Percentiles rank a stretch among this genome's conserved stretches.
These are phyloP conservation scores for Plasmodium knowlesi DNA, from an alignment of 169 alveolate genomes.

Conservation along the genomic window DNA sequence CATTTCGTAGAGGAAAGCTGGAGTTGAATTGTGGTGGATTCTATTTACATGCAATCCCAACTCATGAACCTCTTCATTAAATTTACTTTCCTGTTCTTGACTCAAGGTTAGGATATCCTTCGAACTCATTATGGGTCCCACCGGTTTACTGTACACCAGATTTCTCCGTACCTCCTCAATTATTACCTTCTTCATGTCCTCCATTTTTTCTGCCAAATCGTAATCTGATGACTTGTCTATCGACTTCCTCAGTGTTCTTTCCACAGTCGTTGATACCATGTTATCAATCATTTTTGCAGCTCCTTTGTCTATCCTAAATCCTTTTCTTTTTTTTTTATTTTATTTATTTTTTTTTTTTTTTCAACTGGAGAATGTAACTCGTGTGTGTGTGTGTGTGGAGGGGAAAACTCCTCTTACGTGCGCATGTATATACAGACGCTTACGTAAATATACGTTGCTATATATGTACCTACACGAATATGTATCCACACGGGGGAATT, in stretches of 20 bases:
- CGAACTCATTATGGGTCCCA: conserved; percentile 72
- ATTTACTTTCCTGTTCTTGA: conserved; percentile 70
- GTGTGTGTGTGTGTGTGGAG: no score
- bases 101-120: conserved; percentile 64
- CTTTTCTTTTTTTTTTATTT: no score
- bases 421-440: background rate
- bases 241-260: background rate
- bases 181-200: conserved; percentile 31
- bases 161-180: conserved; percentile 64
- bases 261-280: background rate
- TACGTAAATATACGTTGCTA: background rate
- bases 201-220: conserved; percentile 50
- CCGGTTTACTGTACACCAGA: conserved; percentile 34
- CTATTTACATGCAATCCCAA: conserved; percentile 77
- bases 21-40: conserved; percentile 77
- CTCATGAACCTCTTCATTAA: conserved; percentile 49
- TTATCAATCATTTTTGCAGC: background rate
- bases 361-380: background rate
- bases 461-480: background rate
- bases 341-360: no score
- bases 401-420: background rate
- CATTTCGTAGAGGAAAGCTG: conserved; percentile 83
- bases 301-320: background rate
- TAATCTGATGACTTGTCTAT: conserved; percentile 17
- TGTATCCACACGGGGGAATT: background rate